phyloP scores from a whole-genome alignment of 2,329 filamentous ascomycete species.

The Didymella exigua region DNA sequence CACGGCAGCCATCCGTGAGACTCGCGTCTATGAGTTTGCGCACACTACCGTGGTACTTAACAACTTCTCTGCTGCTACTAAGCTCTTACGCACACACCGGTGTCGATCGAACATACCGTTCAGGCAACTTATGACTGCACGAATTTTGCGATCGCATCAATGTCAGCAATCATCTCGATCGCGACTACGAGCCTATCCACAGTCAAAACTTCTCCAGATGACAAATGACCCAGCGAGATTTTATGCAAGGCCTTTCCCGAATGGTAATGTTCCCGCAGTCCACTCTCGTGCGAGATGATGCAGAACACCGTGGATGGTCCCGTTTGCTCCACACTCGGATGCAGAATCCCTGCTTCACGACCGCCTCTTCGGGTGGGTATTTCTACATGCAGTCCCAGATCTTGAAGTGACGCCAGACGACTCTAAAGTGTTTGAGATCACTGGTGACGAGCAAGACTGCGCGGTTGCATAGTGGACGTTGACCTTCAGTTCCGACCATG shows the following conservation, averaged over 20 bases:
- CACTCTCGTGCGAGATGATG: slow-evolving; percentile 11
- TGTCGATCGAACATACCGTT: not conserved
- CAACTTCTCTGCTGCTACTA: not conserved
- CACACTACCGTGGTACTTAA: slow-evolving; percentile 5
- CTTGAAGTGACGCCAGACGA: not conserved
- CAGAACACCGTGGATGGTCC: slow-evolving; percentile 29
- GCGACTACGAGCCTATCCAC: not conserved
- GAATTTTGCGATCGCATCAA: not conserved
- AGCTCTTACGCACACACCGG: not conserved
- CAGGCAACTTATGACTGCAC: slow-evolving; percentile 3
- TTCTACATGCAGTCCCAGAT: not conserved
- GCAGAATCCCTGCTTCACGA: slow-evolving; percentile 20
- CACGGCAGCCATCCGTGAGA: not conserved
- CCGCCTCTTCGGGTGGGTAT: not conserved
- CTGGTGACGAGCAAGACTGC: not conserved
- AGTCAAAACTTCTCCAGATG: not conserved
- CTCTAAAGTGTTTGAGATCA: slow-evolving; percentile 3
- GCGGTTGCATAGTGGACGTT: slow-evolving; percentile 4
- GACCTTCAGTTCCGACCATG: slow-evolving; percentile 2
- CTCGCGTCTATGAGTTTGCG: not conserved
- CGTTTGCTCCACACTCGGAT: slow-evolving; percentile 21
- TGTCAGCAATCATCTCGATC: slow-evolving; percentile 4
- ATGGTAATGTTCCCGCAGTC: not conserved
- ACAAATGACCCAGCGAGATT: slow-evolving; percentile 1
- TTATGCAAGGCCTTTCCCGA: not conserved